phyloP scores from a whole-genome alignment of 2,329 filamentous ascomycete species.

The Botrytis fabae region DNA sequence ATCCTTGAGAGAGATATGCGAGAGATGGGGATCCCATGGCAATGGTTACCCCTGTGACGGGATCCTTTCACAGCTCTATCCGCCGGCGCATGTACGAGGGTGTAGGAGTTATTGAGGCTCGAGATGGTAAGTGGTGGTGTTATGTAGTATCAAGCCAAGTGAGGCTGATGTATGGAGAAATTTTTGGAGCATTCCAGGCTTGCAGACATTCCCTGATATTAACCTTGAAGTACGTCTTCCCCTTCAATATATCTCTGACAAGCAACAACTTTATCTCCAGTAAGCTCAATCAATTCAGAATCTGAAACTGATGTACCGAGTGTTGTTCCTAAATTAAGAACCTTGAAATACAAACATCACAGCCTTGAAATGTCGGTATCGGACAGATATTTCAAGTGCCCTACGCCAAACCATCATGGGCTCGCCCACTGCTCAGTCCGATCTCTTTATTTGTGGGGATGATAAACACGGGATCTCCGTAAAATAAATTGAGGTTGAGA shows the following conservation, averaged over 20 bases:
- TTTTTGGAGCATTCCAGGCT: conserved; percentile 10
- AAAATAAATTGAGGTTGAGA: conserved; percentile 17
- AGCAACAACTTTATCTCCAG: neutral
- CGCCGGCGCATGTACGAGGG: conserved; percentile 1
- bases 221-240: conserved; percentile 1
- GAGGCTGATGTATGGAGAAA: conserved; percentile 14
- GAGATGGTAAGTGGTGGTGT: neutral
- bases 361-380: conserved; percentile 1
- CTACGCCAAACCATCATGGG: conserved; percentile 1
- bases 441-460: conserved; percentile 7
- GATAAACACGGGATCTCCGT: conserved; percentile 19
- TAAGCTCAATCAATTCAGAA: neutral
- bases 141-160: neutral
- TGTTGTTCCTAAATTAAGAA: conserved; percentile 6
- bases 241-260: conserved; percentile 9
- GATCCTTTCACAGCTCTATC: conserved; percentile 6
- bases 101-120: neutral
- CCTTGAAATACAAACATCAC: neutral
- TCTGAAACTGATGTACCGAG: neutral
- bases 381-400: neutral
- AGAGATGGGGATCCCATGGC: conserved; percentile 18
- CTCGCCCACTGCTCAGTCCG: conserved; percentile 8
- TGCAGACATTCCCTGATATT: neutral
- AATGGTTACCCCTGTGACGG: conserved; percentile 16
- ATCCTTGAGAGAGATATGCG: conserved; percentile 10